Evolutionary conservation across 768 basidiomycete genomes (phyloP).

Genomic region (Zangia roseola): DNA sequence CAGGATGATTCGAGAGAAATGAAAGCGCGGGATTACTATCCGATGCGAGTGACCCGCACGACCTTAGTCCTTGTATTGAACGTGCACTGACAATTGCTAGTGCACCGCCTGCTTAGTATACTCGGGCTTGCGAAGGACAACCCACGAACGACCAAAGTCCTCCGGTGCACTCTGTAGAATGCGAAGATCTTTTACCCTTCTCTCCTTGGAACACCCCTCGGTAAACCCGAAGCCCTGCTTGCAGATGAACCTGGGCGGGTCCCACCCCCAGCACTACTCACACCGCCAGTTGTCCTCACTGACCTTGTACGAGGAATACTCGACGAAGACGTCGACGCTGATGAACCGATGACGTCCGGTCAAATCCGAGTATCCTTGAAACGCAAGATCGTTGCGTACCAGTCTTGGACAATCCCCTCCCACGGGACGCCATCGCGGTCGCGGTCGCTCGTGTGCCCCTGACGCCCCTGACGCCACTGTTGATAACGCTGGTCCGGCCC

Average conservation of each 20-base stretch:
- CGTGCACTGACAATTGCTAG: neutral
- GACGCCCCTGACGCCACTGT: conserved; percentile 67
- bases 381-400: conserved; percentile 28
- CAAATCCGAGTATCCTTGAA: neutral
- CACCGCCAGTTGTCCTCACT: conserved; percentile 27
- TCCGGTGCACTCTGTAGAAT: neutral
- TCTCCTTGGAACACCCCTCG: conserved; percentile 26
- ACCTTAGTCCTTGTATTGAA: neutral
- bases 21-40: conserved; percentile 1
- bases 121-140: neutral
- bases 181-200: conserved; percentile 14
- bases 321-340: conserved; percentile 17
- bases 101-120: neutral
- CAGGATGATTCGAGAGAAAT: neutral
- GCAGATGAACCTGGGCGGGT: conserved; percentile 23
- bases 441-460: conserved; percentile 68
- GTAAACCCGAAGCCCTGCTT: conserved; percentile 25
- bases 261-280: conserved; percentile 16
- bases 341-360: neutral
- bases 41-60: neutral
- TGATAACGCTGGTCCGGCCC: conserved; percentile 41
- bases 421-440: conserved; percentile 42
- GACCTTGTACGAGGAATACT: conserved; percentile 23
- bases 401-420: conserved; percentile 38
- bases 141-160: neutral